phyloP scores from a whole-genome alignment of 768 basidiomycete species.

The Coprinopsis cinerea region DNA sequence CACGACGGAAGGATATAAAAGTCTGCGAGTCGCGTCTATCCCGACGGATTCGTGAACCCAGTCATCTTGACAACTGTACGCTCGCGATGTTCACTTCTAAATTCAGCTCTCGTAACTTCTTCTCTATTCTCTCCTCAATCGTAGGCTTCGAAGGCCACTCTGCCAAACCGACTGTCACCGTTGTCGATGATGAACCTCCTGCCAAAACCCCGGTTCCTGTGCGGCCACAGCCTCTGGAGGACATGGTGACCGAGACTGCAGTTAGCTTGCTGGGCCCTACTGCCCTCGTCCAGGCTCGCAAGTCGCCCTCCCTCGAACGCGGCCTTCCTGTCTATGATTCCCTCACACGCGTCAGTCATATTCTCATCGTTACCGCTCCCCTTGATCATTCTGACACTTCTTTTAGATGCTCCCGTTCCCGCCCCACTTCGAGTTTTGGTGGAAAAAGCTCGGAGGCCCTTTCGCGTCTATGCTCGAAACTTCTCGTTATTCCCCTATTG shows the following conservation, averaged over 20 bases:
- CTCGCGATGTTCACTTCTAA: neutral
- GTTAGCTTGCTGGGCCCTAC: neutral
- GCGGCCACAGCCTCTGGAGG: neutral
- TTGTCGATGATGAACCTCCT: neutral
- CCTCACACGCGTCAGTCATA: neutral
- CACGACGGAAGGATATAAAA: neutral
- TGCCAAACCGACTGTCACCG: too few relatives aligned
- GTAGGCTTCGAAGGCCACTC: neutral
- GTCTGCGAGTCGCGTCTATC: too few relatives aligned
- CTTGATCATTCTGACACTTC: neutral
- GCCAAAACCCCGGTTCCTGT: neutral
- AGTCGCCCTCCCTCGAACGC: neutral
- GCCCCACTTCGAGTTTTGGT: conserved; percentile 19
- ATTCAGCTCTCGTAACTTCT: neutral
- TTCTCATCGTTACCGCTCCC: neutral
- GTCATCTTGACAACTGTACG: neutral
- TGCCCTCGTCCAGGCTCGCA: neutral
- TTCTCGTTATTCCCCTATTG: conserved; percentile 17
- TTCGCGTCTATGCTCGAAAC: conserved; percentile 27
- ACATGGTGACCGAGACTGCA: neutral
- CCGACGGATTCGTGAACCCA: neutral
- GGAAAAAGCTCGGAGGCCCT: conserved; percentile 21
- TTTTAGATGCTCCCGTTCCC: conserved; percentile 4
- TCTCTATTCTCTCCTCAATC: neutral
- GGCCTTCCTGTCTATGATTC: neutral